A percentile compares a stretch with the other conserved stretches of the same genome.
Evolutionary conservation across 1,139 yeast species (phyloP).

Genomic region (Candida pseudoviswanathii): DNA sequence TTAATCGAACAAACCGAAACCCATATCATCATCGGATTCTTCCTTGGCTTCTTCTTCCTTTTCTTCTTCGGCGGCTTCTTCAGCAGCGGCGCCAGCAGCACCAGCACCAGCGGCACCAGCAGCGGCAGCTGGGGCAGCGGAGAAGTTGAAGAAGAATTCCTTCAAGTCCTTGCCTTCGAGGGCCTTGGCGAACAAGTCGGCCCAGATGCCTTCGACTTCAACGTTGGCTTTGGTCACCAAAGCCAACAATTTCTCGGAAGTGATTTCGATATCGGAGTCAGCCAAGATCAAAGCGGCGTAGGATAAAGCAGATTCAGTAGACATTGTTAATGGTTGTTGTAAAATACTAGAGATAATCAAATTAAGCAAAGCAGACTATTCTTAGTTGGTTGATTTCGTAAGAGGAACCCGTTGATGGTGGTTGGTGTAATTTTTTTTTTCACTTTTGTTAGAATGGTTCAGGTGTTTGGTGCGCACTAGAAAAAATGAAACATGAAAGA

Average conservation of each 20-base stretch:
- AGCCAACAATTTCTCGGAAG: conserved; percentile 73
- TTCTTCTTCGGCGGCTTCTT: conserved; percentile 56
- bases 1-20: conserved; percentile 85
- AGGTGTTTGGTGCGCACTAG: no score
- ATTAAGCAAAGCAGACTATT: conserved; percentile 72
- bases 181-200: conserved; percentile 81
- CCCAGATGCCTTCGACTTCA: conserved; percentile 66
- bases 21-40: conserved; percentile 76
- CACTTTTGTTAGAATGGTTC: not conserved
- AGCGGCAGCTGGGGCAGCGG: conserved; percentile 68
- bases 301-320: conserved; percentile 81
- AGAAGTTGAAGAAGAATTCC: conserved; percentile 75
- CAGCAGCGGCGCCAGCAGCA: conserved; percentile 59
- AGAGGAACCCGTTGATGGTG: not conserved
- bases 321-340: conserved; percentile 47
- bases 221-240: conserved; percentile 55
- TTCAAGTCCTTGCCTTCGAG: conserved; percentile 76
- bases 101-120: conserved; percentile 60
- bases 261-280: conserved; percentile 79
- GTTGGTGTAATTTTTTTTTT: conserved; percentile 3
- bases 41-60: conserved; percentile 59
- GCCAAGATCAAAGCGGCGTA: conserved; percentile 90
- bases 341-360: conserved; percentile 46
- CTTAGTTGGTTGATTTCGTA: conserved; percentile 35
- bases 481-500: not conserved